Evolutionary conservation across 768 basidiomycete genomes (phyloP), one percentile per base, ranked within the genome.

Genomic region (Flagelloscypha sp.): DNA sequence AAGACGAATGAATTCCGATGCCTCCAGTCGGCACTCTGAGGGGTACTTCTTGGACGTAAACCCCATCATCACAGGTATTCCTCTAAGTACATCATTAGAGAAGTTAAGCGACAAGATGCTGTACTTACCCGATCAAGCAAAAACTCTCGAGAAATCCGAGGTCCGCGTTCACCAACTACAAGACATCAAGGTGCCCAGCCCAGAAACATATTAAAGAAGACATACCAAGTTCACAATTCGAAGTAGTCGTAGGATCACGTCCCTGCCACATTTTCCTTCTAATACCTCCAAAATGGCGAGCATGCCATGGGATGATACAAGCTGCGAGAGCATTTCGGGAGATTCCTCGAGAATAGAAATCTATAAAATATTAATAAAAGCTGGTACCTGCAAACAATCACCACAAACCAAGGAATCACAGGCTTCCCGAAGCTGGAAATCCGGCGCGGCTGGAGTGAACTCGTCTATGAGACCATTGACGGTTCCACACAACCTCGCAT

Each of bases 21-120:
- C 94, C 52, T 97, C 87, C n/a, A 86, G 58, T 23, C 95, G 79
- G 48, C 92, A 95, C 53, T 95, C 92, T 9, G 85, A 78, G 1
- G 92, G 81, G 51, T 87, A 89, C 48, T 84, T 88, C 65, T 94
- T 97, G 8, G 88, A 89, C 0, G 94, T 92, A 53, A 93, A 98
- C 29, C 81, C 79, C 79, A 95, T 92, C 65, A 98, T 81, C 11
- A 97, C 84, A 10, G 95, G 92, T 42, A 97, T 97, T 10, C 94
- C 94, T 20, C 89, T 84, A 37, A 24, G 27, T 13, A 31, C 35
- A 35, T 18, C 52, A 44, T 20, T 6, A 43, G 17, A 27, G 24
- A 13, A 38, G 29, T 31, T 3, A 22, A 30, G 15, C 23, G 27
- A 22, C 17, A 24, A 24, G 18, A 17, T n/a, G 7, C 18, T 5